Base-by-base conservation (phyloP, 2,329 filamentous ascomycete genomes). In the Stachybotrys chartarum region DNA sequence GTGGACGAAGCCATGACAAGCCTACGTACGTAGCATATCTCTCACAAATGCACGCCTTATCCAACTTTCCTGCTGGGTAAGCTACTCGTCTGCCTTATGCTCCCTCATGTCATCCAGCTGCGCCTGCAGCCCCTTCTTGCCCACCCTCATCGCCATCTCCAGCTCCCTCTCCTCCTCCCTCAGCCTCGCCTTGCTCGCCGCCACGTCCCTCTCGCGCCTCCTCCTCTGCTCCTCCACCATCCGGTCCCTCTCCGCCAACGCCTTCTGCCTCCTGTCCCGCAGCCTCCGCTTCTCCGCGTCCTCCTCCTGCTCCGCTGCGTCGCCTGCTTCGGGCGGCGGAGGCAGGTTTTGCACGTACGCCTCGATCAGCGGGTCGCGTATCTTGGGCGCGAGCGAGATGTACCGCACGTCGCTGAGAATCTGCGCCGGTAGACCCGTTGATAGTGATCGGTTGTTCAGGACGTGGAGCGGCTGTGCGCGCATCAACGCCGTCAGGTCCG, bases 401-500 rank as follows among this genome's bases (percentile, higher is more conserved):
- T 84, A 93, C 49, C 87, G 81, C 42, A 90, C 69, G 65, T 93
- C 88, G 16, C 78, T 75, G 1, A 89, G 74, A 0, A 93, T 66
- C 24, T 81, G 70, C 1, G 80, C 69, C 1, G 89, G 89, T 10
- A 93, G 74, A 16, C 77, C 75, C 6, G 79, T 77, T 2, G 80
- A 65, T 1, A 75, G 72, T 0, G 85, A 85, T 51, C 77, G 72
- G 58, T 78, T 81, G 65, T 90, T 85, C 3, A 93, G 77, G 2
- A 75, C 62, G 2, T 77, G 75, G 5, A 78, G 64, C 0, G 88
- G 81, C 47, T 87, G 76, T 6, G 79, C 74, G 60, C 83, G 85
- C 14, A 94, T 76, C 7, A 93, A 72, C 5, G 77, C 75, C 11
- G 80, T 80, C 6, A 94, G 75, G 62, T 93, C 89, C 5, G 84